Percentiles rank a stretch among this genome's conserved stretches.
Evolutionary conservation across 805 yeast genomes (phyloP).

Genomic region (Ogataea zsoltii): DNA sequence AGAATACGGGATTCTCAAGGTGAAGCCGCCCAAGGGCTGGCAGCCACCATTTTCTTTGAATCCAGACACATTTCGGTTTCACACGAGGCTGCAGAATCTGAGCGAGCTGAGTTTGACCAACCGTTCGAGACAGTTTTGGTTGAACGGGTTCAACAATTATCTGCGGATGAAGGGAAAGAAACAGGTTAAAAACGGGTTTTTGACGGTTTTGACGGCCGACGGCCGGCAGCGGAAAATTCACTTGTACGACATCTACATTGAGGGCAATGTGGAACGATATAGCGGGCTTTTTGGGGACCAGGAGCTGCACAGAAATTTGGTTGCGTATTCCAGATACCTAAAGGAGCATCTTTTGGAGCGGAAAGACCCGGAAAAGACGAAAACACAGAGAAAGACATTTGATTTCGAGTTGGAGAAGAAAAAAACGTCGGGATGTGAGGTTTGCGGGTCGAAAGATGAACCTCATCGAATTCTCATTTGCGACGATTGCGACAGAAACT

Average conservation of each 20-base stretch:
- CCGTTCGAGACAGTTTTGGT: constrained; percentile 62
- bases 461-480: constrained; percentile 58
- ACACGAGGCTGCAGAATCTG: constrained; percentile 66
- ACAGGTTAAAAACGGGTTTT: constrained; percentile 19
- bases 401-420: constrained; percentile 10
- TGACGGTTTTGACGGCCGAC: not conserved
- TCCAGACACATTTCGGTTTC: constrained; percentile 54
- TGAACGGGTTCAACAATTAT: constrained; percentile 60
- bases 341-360: constrained; percentile 9
- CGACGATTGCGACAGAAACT: constrained; percentile 71
- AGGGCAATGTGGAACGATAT: constrained; percentile 8
- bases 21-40: constrained; percentile 56
- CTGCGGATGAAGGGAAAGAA: constrained; percentile 43
- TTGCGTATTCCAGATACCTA: constrained; percentile 22
- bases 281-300: constrained; percentile 11
- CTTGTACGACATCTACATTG: constrained; percentile 34
- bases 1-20: constrained; percentile 51
- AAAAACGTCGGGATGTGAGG: constrained; percentile 27
- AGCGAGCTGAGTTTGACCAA: constrained; percentile 64
- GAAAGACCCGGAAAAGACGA: not conserved
- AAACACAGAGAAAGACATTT: constrained; percentile 2
- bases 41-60: constrained; percentile 57
- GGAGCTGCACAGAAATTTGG: constrained; percentile 16
- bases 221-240: constrained; percentile 22
- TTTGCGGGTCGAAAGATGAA: constrained; percentile 48